Conservation (phyloP, 371 early-diverging fungal species). For the Lichtheimia ramosa region DNA sequence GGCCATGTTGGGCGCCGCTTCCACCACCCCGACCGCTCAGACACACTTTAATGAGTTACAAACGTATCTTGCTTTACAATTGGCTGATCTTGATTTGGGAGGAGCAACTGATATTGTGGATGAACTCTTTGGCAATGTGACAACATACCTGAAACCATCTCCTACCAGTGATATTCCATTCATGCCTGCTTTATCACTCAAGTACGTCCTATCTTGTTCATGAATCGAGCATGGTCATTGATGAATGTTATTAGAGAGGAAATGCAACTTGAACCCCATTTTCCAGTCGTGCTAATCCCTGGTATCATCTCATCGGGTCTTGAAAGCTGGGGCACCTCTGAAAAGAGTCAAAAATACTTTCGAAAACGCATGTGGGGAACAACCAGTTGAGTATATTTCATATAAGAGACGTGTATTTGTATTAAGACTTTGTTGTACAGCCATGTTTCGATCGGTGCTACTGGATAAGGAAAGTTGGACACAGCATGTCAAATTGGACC, state of each 20-base stretch:
- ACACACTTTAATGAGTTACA: constrained; percentile 37
- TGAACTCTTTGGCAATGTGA: constrained; percentile 68
- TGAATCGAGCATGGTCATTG: too few species aligned
- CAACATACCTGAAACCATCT: constrained; percentile 51
- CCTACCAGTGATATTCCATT: constrained; percentile 49
- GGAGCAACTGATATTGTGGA: constrained; percentile 69
- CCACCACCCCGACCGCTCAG: constrained; percentile 41
- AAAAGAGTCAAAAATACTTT: constrained; percentile 79
- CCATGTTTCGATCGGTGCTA: constrained; percentile 81
- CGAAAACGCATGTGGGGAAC: constrained; percentile 94
- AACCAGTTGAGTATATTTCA: constrained; percentile 46
- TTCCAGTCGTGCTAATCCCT: constrained; percentile 87
- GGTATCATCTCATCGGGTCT: constrained; percentile 90
- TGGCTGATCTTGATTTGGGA: constrained; percentile 64
- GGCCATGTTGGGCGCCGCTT: constrained; percentile 22
- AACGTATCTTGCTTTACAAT: constrained; percentile 36
- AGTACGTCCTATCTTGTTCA: constrained; percentile 17
- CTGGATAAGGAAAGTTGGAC: constrained; percentile 89
- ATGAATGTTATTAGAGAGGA: too few species aligned
- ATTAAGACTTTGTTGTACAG: constrained; percentile 21
- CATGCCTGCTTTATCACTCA: constrained; percentile 47
- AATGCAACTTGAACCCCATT: constrained; percentile 45
- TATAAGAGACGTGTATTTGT: too few species aligned
- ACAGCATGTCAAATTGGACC: constrained; percentile 80
- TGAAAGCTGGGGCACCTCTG: constrained; percentile 87